Evolutionary conservation across 192 early-diverging fungal genomes (phyloP).

Genomic region (Coemansia sp.): DNA sequence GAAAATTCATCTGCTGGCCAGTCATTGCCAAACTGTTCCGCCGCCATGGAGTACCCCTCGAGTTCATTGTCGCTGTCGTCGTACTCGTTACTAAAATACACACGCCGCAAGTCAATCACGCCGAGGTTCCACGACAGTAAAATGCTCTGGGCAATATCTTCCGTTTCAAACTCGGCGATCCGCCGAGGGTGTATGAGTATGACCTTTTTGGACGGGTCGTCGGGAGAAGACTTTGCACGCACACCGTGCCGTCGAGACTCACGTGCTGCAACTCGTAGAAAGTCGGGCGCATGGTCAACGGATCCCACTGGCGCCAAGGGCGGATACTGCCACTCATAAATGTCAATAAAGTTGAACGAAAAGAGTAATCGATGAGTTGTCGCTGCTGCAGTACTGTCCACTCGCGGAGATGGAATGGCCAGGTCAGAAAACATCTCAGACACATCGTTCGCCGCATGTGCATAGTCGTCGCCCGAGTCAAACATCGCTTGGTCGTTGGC

Average conservation of each 20-base stretch:
- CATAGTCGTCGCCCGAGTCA: background rate
- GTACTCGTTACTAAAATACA: conserved; percentile 36
- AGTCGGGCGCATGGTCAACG: conserved; percentile 25
- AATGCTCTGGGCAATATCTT: conserved; percentile 34
- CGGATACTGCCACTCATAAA: conserved; percentile 48
- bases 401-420: background rate
- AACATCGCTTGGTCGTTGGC: background rate
- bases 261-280: conserved; percentile 39
- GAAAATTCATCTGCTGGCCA: background rate
- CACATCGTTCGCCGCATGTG: background rate
- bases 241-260: conserved; percentile 34
- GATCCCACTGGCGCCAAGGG: conserved; percentile 18
- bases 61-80: conserved; percentile 12
- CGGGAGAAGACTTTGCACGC: conserved; percentile 15
- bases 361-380: conserved; percentile 9
- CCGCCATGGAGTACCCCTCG: background rate
- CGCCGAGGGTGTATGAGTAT: conserved; percentile 30
- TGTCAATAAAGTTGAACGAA: conserved; percentile 42
- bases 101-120: conserved; percentile 45
- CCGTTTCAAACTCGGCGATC: conserved; percentile 11
- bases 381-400: background rate
- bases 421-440: conserved; percentile 24
- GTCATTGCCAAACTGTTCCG: background rate
- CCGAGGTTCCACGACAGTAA: conserved; percentile 41
- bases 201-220: conserved; percentile 31